Evolutionary conservation across 345 rosid genomes (phyloP).

Genomic region (Arabis hirsuta): DNA sequence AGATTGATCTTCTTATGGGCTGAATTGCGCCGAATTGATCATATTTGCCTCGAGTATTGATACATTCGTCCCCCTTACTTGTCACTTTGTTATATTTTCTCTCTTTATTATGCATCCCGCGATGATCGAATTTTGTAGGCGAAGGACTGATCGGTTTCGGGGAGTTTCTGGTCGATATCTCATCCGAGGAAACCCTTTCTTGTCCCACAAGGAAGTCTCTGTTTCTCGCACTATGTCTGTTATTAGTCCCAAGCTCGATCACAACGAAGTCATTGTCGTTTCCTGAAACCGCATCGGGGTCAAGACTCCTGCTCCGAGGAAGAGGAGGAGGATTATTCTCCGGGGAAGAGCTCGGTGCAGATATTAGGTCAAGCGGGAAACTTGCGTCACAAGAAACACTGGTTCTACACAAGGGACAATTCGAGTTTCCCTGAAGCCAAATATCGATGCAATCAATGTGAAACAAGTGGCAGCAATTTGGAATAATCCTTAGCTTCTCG

Average conservation of each 20-base stretch:
- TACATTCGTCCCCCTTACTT: conserved; percentile 94
- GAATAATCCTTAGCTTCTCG: conserved; percentile 80
- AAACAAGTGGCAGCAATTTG: conserved; percentile 82
- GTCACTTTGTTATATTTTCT: conserved; percentile 51
- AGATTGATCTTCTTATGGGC: conserved; percentile 84
- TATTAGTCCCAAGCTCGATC: conserved; percentile 61
- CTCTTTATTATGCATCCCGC: conserved; percentile 39
- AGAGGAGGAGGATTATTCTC: conserved; percentile 36
- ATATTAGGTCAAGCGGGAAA: conserved; percentile 48
- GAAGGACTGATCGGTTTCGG: conserved; percentile 46
- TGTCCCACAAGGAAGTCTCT: conserved; percentile 49
- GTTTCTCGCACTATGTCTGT: conserved; percentile 34
- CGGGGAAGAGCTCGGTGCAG: conserved; percentile 57
- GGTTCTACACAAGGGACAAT: conserved; percentile 92
- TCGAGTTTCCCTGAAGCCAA: conserved; percentile 91
- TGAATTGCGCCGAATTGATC: conserved; percentile 58
- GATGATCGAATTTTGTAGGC: conserved; percentile 50
- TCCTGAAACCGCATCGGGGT: conserved; percentile 35
- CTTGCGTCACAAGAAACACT: conserved; percentile 60
- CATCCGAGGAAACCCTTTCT: conserved; percentile 54
- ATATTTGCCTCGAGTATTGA: conserved; percentile 62
- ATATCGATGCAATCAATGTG: conserved; percentile 92
- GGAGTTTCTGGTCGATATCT: conserved; percentile 29
- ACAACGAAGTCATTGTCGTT: conserved; percentile 76
- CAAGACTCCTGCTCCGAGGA: conserved; percentile 39